phyloP scores from a whole-genome alignment of 495 filamentous ascomycete species.

The Lophiotrema nucula region DNA sequence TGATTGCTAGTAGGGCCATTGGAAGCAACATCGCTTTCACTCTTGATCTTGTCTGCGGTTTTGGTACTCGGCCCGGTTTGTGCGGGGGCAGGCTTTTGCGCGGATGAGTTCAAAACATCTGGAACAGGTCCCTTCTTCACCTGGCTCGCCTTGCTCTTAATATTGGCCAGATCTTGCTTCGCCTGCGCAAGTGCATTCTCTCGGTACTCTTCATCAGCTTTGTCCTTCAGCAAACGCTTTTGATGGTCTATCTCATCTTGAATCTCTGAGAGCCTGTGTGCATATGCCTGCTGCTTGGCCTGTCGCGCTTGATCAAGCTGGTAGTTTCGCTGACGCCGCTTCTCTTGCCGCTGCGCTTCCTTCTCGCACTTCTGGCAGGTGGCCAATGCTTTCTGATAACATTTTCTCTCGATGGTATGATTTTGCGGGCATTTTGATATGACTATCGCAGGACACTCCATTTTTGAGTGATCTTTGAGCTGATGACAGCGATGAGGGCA shows the following conservation, averaged over 20 bases:
- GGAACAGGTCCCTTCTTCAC: no score
- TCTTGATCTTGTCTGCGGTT: no score
- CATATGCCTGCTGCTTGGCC: slow-evolving; percentile 52
- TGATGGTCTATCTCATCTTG: slow-evolving; percentile 58
- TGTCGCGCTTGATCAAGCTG: slow-evolving; percentile 55
- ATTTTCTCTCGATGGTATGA: slow-evolving; percentile 50
- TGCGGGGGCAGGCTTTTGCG: no score
- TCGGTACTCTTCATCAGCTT: slow-evolving; percentile 47
- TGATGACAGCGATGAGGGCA: slow-evolving; percentile 66
- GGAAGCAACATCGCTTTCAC: no score
- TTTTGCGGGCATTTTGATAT: slow-evolving; percentile 51
- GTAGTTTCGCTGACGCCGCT: slow-evolving; percentile 50
- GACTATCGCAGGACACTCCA: slow-evolving; percentile 53
- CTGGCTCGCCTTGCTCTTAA: not conserved
- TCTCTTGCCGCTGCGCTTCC: slow-evolving; percentile 50
- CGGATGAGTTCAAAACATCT: no score
- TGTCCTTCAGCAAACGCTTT: slow-evolving; percentile 50
- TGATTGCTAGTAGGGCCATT: no score
- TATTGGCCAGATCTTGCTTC: slow-evolving; percentile 41
- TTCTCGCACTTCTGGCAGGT: slow-evolving; percentile 52
- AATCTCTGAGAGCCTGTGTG: slow-evolving; percentile 50
- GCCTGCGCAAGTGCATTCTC: slow-evolving; percentile 49
- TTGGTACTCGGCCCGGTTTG: no score
- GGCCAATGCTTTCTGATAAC: slow-evolving; percentile 33
- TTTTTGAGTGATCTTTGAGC: slow-evolving; percentile 64